Percentiles rank a stretch among this genome's conserved stretches.
Conservation (phyloP, 2,329 filamentous ascomycete genomes). For the Colletotrichum sp. region DNA sequence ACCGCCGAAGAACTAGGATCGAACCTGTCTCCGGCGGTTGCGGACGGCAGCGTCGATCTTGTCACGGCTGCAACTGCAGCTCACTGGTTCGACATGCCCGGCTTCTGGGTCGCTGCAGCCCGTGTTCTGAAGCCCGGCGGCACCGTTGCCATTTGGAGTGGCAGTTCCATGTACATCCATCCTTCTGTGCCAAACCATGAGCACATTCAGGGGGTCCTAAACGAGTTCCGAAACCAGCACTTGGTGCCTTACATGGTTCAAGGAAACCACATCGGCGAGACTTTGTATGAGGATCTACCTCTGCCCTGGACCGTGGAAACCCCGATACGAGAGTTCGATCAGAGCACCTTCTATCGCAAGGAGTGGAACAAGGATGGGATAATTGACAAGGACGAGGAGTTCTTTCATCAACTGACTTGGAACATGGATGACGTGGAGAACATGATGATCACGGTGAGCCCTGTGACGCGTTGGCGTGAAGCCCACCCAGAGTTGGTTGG, state of each 20-base stretch:
- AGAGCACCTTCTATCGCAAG: slow-evolving; percentile 39
- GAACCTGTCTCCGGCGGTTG: slow-evolving; percentile 29
- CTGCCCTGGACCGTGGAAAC: slow-evolving; percentile 53
- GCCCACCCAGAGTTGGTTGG: slow-evolving; percentile 43
- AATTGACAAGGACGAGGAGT: slow-evolving; percentile 25
- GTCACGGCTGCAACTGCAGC: slow-evolving; percentile 53
- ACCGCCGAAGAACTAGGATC: slow-evolving; percentile 47
- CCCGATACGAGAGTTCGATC: slow-evolving; percentile 40
- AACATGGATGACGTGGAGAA: slow-evolving; percentile 39
- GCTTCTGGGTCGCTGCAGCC: slow-evolving; percentile 53
- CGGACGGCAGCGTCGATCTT: slow-evolving; percentile 47
- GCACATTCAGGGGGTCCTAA: slow-evolving; percentile 45
- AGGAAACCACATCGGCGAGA: slow-evolving; percentile 44
- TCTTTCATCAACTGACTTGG: slow-evolving; percentile 25
- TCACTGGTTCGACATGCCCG: slow-evolving; percentile 62
- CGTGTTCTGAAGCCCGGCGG: slow-evolving; percentile 54
- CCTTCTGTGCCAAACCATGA: slow-evolving; percentile 38
- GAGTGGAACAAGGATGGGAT: slow-evolving; percentile 43
- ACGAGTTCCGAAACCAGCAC: slow-evolving; percentile 36
- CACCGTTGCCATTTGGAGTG: slow-evolving; percentile 56
- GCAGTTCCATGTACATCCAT: slow-evolving; percentile 31
- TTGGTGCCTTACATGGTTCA: slow-evolving; percentile 41
- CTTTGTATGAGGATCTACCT: slow-evolving; percentile 43
- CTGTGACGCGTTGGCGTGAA: slow-evolving; percentile 47
- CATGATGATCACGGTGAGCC: slow-evolving; percentile 40